phyloP scores from a whole-genome alignment of 2,329 filamentous ascomycete genomes.

The Calonectria pseudoturangicola region DNA sequence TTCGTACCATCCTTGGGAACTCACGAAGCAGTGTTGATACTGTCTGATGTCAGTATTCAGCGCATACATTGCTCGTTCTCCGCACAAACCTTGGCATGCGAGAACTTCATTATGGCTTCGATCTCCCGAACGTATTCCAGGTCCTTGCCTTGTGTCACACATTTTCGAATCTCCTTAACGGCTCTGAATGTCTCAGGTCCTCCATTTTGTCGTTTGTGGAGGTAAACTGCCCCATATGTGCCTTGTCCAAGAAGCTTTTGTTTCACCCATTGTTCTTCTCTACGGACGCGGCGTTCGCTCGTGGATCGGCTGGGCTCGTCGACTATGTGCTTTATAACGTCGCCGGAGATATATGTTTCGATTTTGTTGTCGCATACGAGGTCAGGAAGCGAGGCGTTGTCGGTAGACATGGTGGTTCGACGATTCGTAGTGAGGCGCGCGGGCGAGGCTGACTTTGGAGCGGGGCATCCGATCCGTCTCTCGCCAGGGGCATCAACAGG shows the following conservation, averaged over 20 bases:
- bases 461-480: neutral
- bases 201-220: neutral
- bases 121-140: constrained; percentile 4
- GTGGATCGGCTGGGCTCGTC: neutral
- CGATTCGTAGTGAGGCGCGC: too few relatives aligned
- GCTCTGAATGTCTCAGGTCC: neutral
- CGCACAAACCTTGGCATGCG: neutral
- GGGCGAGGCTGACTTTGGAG: neutral
- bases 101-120: constrained; percentile 18
- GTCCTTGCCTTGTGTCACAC: neutral
- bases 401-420: constrained; percentile 5
- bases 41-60: neutral
- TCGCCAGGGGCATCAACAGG: neutral
- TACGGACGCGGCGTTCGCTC: neutral
- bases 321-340: neutral
- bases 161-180: constrained; percentile 28
- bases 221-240: constrained; percentile 14
- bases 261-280: constrained; percentile 23
- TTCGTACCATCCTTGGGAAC: constrained; percentile 29
- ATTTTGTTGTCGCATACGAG: constrained; percentile 18
- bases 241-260: constrained; percentile 14
- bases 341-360: neutral
- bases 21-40: constrained; percentile 29
- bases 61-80: accelerated
- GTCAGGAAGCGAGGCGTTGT: constrained; percentile 10